Base-by-base conservation (phyloP, 768 basidiomycete genomes). In the Rhodotorula babjevae region DNA sequence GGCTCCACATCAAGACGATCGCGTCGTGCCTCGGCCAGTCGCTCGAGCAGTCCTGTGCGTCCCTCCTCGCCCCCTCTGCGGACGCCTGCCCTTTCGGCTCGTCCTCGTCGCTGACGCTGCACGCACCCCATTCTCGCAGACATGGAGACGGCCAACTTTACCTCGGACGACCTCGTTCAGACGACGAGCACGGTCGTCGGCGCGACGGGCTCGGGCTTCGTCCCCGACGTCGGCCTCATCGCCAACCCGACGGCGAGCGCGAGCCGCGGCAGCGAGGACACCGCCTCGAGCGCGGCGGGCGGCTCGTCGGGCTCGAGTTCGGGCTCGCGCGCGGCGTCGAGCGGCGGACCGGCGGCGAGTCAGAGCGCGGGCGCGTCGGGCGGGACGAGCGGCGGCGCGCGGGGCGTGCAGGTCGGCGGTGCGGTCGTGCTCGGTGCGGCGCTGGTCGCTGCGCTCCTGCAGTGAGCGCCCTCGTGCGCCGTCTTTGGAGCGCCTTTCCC, bases 1-100 rank as follows among this genome's bases (percentile, higher is more conserved):
- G 84, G 27, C 88, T 91, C 83, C 86, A 83, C 59, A 88, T 94
- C 71, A 82, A 86, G 81, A 88, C 90, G 27, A 89, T 94, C 79
- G 83, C 88, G 68, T 73, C 81, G 7, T 96, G 93, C 83, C 77
- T 89, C 73, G 85, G 87, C 78, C 82, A 84, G 80, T 80, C 83
- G 23, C 75, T 87, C 27, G 73, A 80, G 29, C 86, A 92, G 78
- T 87, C 90, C 6, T 95, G 73, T 71, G n/a, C 58, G 73, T 57
- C 16, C 19, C 44, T 2, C 42, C 15, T 27, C 23, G 14, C 11
- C 58, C 0, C 47, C 14, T 4, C 23, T n/a, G n/a, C n/a, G n/a
- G n/a, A n/a, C n/a, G n/a, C n/a, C n/a, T n/a, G n/a, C n/a, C n/a
- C n/a, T n/a, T n/a, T n/a, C n/a, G n/a, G n/a, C n/a, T n/a, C n/a